Conservation (phyloP, 164 flowering plant species). For the Brasenia schreberi region DNA sequence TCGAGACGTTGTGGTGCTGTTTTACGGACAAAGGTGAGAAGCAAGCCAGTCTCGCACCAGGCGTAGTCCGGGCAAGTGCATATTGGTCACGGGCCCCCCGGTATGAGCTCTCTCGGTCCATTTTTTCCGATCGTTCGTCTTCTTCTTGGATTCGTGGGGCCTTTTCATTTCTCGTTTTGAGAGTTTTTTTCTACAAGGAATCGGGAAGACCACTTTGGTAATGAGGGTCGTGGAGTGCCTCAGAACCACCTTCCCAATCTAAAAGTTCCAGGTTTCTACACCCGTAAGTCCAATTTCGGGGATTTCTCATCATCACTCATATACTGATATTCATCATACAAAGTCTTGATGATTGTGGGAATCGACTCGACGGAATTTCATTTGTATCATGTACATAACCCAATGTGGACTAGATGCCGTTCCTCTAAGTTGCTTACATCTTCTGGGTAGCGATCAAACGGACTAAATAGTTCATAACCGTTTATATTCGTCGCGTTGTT, state of each 20-base stretch:
- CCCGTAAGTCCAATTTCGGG: constrained; percentile 26
- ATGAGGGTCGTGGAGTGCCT: constrained; percentile 48
- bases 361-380: too few relatives aligned
- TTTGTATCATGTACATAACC: too few relatives aligned
- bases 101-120: constrained; percentile 11
- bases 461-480: too few relatives aligned
- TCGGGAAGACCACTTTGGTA: constrained; percentile 72
- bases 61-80: constrained; percentile 42
- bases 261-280: constrained; percentile 70
- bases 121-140: neutral
- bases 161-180: neutral
- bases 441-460: neutral
- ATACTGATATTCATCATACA: neutral
- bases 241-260: constrained; percentile 34
- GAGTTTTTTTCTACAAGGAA: constrained; percentile 31
- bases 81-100: constrained; percentile 55
- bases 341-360: neutral
- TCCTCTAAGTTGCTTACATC: neutral
- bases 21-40: too few relatives aligned
- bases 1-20: too few relatives aligned
- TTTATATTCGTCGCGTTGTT: too few relatives aligned
- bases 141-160: neutral
- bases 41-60: constrained; percentile 1
- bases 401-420: neutral
- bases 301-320: neutral